Evolutionary conservation across 192 early-diverging fungal species (phyloP).

Genomic region (Coemansia brasiliensis): DNA sequence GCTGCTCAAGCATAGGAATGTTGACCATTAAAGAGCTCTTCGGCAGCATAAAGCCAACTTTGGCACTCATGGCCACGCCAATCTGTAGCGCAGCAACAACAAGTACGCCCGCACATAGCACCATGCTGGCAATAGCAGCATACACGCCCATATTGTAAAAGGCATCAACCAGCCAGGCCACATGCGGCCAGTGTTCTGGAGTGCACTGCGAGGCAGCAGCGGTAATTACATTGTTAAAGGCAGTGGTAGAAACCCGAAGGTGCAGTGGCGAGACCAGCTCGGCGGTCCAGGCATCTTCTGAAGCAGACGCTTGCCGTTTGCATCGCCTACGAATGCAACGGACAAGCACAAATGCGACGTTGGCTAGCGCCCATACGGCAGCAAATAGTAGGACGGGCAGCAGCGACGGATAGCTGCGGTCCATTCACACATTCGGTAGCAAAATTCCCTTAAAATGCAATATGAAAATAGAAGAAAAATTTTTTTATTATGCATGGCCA

Average conservation of each 20-base stretch:
- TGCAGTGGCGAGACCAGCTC: conserved; percentile 44
- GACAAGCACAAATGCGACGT: conserved; percentile 6
- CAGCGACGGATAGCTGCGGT: conserved; percentile 3
- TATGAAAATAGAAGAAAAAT: not conserved
- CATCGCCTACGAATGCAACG: not conserved
- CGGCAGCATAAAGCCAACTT: not conserved
- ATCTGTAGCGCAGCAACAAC: conserved; percentile 25
- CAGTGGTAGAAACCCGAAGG: conserved; percentile 20
- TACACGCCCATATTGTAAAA: conserved; percentile 18
- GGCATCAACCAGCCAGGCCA: conserved; percentile 3
- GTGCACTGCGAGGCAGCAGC: not conserved
- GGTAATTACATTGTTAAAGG: conserved; percentile 4
- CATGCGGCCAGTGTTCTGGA: not conserved
- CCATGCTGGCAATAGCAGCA: conserved; percentile 19
- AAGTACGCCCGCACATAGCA: conserved; percentile 14
- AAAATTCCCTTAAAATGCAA: not conserved
- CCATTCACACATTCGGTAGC: conserved; percentile 12
- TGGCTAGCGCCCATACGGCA: conserved; percentile 15
- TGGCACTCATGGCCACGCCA: conserved; percentile 1
- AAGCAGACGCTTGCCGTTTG: not conserved
- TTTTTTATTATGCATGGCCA: conserved; percentile 1
- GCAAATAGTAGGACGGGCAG: conserved; percentile 11
- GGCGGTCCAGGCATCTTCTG: not conserved
- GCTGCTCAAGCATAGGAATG: not conserved
- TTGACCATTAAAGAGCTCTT: not conserved